These are phyloP conservation scores for Talaromyces sp. DNA, from an alignment of 2,329 filamentous ascomycete species.

Conservation along the genomic window DNA sequence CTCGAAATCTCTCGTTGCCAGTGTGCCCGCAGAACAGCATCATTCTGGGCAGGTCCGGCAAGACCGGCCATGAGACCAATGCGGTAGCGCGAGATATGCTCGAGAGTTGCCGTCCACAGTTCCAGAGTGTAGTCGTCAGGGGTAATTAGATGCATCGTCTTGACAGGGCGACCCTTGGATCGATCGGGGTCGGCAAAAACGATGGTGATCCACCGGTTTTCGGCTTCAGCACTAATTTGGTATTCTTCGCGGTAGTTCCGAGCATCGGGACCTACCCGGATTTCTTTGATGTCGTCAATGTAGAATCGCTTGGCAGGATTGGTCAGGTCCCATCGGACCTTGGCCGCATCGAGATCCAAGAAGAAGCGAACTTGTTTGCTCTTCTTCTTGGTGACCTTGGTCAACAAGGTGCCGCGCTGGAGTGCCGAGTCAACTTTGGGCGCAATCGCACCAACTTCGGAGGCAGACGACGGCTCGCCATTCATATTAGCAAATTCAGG, in stretches of 20 bases:
- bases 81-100: slow-evolving; percentile 77
- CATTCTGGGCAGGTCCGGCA: slow-evolving; percentile 67
- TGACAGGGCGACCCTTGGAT: slow-evolving; percentile 63
- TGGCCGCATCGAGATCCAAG: slow-evolving; percentile 76
- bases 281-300: slow-evolving; percentile 91
- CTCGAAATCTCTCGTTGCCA: slow-evolving; percentile 82
- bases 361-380: slow-evolving; percentile 67
- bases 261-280: slow-evolving; percentile 76
- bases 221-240: slow-evolving; percentile 60
- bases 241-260: slow-evolving; percentile 86
- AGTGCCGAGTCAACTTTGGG: slow-evolving; percentile 73
- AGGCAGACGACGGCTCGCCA: slow-evolving; percentile 29
- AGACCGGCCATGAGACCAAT: slow-evolving; percentile 87
- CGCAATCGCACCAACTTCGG: slow-evolving; percentile 35
- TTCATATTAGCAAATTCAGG: slow-evolving; percentile 35
- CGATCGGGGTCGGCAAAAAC: slow-evolving; percentile 75
- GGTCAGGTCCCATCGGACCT: slow-evolving; percentile 79
- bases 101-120: slow-evolving; percentile 78
- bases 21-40: slow-evolving; percentile 74
- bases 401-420: slow-evolving; percentile 70
- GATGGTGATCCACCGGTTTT: slow-evolving; percentile 80
- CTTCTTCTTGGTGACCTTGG: slow-evolving; percentile 81
- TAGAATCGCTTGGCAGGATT: slow-evolving; percentile 80
- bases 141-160: slow-evolving; percentile 83
- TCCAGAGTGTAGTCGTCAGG: slow-evolving; percentile 65